Conservation (phyloP, 2,329 filamentous ascomycete genomes). For the Didymosphaeria variabile region DNA sequence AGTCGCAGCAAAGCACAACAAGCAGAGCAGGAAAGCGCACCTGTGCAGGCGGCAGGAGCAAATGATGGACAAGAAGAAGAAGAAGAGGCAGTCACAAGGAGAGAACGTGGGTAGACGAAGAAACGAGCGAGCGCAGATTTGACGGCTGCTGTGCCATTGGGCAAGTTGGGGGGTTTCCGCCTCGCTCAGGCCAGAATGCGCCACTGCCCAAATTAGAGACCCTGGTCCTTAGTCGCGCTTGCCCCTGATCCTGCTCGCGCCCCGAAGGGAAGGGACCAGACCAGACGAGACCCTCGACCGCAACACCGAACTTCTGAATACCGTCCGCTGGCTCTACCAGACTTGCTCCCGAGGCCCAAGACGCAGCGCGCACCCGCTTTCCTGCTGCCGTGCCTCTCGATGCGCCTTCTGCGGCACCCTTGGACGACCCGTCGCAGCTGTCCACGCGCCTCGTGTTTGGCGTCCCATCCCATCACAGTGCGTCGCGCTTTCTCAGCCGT, state of each 20-base stretch:
- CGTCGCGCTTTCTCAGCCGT: conserved; percentile 34
- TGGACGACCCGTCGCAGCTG: conserved; percentile 11
- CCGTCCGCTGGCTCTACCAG: too few relatives aligned
- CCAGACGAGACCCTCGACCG: background rate
- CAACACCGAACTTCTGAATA: too few relatives aligned
- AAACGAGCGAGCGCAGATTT: conserved; percentile 20
- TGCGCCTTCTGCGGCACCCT: conserved; percentile 10
- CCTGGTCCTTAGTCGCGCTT: conserved; percentile 3
- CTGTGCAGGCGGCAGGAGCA: conserved; percentile 5
- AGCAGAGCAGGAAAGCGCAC: conserved; percentile 4
- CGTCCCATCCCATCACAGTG: conserved; percentile 7
- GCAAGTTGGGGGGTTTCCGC: conserved; percentile 7
- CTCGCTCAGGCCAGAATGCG: background rate
- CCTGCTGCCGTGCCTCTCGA: background rate
- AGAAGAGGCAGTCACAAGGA: conserved; percentile 6
- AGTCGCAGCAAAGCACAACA: conserved; percentile 12
- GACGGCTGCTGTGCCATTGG: conserved; percentile 8
- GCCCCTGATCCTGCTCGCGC: conserved; percentile 9
- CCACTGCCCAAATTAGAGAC: conserved; percentile 6
- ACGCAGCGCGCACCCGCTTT: background rate
- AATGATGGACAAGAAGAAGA: conserved; percentile 25
- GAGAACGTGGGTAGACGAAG: conserved; percentile 3
- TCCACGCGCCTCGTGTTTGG: conserved; percentile 12
- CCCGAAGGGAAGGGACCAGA: background rate
- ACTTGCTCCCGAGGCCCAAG: too few relatives aligned